Conservation (phyloP, 352 stramenopile species). For the Aphanomyces euteiches region DNA sequence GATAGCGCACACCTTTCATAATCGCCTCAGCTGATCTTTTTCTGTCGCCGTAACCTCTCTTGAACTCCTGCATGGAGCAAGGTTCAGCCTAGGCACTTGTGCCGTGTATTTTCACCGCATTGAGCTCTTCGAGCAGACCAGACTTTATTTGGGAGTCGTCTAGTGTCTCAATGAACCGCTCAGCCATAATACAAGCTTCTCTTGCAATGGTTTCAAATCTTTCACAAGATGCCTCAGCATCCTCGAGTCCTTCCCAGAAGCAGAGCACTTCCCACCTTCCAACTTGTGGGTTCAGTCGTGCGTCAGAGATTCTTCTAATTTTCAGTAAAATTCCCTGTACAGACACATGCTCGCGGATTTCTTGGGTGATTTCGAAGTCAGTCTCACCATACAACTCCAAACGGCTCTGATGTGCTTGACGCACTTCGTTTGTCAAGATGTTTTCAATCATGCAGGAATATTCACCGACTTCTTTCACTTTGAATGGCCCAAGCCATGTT, state of each 20-base stretch:
- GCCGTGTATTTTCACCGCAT: no score
- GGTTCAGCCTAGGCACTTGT: no score
- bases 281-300: neutral
- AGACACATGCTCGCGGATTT: constrained; percentile 2
- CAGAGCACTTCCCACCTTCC: neutral
- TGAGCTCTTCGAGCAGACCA: no score
- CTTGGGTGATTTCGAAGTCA: constrained; percentile 6
- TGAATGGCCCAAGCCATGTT: constrained; percentile 38
- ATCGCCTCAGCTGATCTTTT: no score
- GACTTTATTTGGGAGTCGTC: no score
- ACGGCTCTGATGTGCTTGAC: constrained; percentile 33
- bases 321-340: constrained; percentile 3
- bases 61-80: no score
- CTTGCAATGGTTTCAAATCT: neutral
- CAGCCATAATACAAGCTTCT: no score
- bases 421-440: constrained; percentile 30
- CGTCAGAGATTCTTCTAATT: neutral
- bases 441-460: constrained; percentile 36
- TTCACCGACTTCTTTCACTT: constrained; percentile 29
- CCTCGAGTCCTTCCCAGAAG: constrained; percentile 10
- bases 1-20: no score
- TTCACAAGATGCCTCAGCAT: neutral
- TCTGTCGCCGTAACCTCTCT: no score
- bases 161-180: no score
- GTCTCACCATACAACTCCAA: constrained; percentile 37